Base-by-base conservation (phyloP, 2,329 filamentous ascomycete species). In the Tolypocladium album region DNA sequence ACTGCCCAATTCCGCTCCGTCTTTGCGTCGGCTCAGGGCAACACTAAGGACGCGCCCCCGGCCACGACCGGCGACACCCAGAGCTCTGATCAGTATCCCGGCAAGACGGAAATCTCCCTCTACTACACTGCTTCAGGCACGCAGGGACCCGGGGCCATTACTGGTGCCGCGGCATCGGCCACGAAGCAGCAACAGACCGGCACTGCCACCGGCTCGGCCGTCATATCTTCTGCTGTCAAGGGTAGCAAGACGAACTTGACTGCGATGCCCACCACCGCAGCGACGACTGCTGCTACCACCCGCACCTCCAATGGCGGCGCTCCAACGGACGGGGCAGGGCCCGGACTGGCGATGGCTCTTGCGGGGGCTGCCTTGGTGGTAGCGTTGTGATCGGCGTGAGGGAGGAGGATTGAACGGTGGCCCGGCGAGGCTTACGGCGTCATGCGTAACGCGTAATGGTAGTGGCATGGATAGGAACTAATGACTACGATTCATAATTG, bases 131-230 rank as follows among this genome's bases (percentile, higher is more conserved):
- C 71, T 2, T 72, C 63, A 27, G 73, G 68, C 1, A 60, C 61
- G 6, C 75, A 76, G 61, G 76, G 76, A 0, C 71, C 72, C 1
- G 77, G 78, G 22, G 59, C 65, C 20, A 76, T 79, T 60, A 78
- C 75, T 38, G 76, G 76, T 15, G 71, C 68, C 47, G 74, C 74
- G 11, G 69, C 72, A 24, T 67, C 65, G 13, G 74, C 74, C 13
- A 74, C 72, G 7, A 68, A 67, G 43, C 71, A 68, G 22, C 65
- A 60, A 12, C 60, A 59, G 39, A 53, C 63, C 6, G 62, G 36
- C 24, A 60, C 61, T 15, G 50, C 59, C 3, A 55, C 59, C 3
- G 47, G 62, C 53, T 62, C 60, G 24, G 61, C 61, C 7, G 64
- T 64, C 22, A 52, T 34, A 5, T 24, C 58, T 15, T 13, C 47